Evolutionary conservation across 768 basidiomycete genomes (phyloP), one percentile per base, ranked within the genome.

Genomic region (Tricholoma sp.): DNA sequence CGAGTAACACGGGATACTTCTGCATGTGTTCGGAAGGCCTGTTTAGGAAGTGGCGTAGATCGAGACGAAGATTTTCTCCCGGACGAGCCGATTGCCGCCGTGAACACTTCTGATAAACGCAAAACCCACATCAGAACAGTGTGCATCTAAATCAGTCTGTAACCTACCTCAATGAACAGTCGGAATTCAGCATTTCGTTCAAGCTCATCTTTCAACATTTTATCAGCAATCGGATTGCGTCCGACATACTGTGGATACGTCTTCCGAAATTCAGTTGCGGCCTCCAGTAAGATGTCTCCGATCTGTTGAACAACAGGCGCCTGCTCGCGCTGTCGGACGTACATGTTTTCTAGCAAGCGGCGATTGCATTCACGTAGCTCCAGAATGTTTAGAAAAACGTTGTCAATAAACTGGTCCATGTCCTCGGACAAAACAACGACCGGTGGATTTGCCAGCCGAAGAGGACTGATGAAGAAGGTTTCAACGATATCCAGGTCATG

Each of bases 161-260:
- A 17, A 55, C 80, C 76, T 60, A 91, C 93, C 82, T 95, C 92
- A 31, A 96, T 75, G 66, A 96, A 94, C 28, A 89, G 70, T 44
- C 90, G 77, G 65, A 98, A 91, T 56, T 91, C 85, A 0, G 86
- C 76, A 69, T 98, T 98, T 44, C 74, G 75, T 53, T 94, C 91
- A 51, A 85, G 70, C 72, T 98, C 96, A 29, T 94, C 90, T 68
- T 89, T 89, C 68, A 98, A 74, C 54, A 86, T 74, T 69, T 88
- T 89, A 69, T 95, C 94, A 0, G 93, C 95, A 6, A 86, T 70
- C 0, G 94, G 93, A 42, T 94, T 79, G 65, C 89, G 86, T 3
- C 90, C 91, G n/a, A 91, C 79, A 60, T 95, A 97, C 6, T 77
- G 78, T 0, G 93, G 90, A 68, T 98, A 98, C 2, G 87, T 84